Evolutionary conservation across 176 grass and related monocot genomes (phyloP).

Genomic region (Bonia amplexicaulis): DNA sequence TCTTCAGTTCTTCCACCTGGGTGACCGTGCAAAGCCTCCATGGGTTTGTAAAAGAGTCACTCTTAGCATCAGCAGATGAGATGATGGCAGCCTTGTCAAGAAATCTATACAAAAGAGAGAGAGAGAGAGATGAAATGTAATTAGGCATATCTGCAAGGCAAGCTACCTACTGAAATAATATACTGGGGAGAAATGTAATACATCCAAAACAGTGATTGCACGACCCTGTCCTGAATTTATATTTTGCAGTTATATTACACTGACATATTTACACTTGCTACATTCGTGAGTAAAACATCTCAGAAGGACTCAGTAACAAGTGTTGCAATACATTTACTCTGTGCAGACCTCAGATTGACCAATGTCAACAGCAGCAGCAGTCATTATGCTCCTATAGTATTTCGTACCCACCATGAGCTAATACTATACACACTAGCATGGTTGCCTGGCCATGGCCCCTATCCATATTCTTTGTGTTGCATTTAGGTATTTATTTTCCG

Average conservation of each 20-base stretch:
- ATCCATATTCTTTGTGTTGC: neutral
- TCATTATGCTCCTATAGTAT: neutral
- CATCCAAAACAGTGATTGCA: neutral
- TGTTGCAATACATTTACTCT: neutral
- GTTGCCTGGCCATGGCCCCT: neutral
- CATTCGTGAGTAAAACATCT: neutral
- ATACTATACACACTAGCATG: neutral
- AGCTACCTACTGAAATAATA: neutral
- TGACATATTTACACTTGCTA: neutral
- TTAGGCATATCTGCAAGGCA: neutral
- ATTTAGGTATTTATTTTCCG: slow-evolving; percentile 7
- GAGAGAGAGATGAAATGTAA: neutral
- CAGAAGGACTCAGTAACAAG: neutral
- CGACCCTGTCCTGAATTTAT: neutral
- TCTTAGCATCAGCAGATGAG: slow-evolving; percentile 43
- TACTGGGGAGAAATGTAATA: neutral
- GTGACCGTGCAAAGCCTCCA: slow-evolving; percentile 92
- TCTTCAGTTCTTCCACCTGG: slow-evolving; percentile 94
- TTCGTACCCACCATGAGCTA: neutral
- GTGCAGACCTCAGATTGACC: neutral
- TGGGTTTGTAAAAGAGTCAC: slow-evolving; percentile 34
- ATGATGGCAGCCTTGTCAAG: slow-evolving; percentile 88
- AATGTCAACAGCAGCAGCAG: neutral
- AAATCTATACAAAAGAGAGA: slow-evolving; percentile 38
- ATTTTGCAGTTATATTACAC: neutral